Evolutionary conservation across 306 rosid species (phyloP), one percentile per base, ranked within the genome.

Genomic region (Ochetophila trinervis): DNA sequence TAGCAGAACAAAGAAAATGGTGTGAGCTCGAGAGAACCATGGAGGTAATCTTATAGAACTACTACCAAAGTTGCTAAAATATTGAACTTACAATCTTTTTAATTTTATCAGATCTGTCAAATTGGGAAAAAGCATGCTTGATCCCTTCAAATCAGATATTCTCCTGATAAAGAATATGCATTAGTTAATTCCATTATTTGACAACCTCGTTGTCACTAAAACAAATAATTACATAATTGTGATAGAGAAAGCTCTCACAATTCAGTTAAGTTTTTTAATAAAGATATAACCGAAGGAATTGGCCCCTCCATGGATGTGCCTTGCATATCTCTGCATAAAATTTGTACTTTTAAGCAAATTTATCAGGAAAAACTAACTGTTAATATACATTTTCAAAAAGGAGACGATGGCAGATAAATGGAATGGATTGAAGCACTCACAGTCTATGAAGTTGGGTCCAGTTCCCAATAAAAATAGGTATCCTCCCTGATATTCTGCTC

Each of bases 221-320:
- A 32, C 12, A 60, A 48, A 54, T 57, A 21, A 61, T 20, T 66
- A 53, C 44, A n/a, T 35, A 48, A n/a, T n/a, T n/a, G n/a, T n/a
- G 63, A 50, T 57, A 0, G 44, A 75, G 22, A 16, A 52, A 60
- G 67, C 14, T 60, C 97, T 82, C 68, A 90, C 95, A 90, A 24
- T 19, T 72, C 11, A 3, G 54, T 21, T 71, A 90, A 70, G 22
- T 30, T 63, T 76, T 27, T 78, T 76, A 90, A 71, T 20, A 11
- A 18, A 16, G 90, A 78, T 64, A 87, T 67, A 44, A 40, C 69
- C 19, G 71, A 35, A 73, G 92, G 95, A 82, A 90, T 67, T 3
- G 97, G 90, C 9, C 79, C 88, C 65, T 82, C 95, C 95, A 87
- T 76, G 34, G 85, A 78, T 40, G 95, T 87, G 54, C 97, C 97